These are phyloP conservation scores for Septoria linicola DNA, from an alignment of 2,329 filamentous ascomycete species.

Conservation along the genomic window DNA sequence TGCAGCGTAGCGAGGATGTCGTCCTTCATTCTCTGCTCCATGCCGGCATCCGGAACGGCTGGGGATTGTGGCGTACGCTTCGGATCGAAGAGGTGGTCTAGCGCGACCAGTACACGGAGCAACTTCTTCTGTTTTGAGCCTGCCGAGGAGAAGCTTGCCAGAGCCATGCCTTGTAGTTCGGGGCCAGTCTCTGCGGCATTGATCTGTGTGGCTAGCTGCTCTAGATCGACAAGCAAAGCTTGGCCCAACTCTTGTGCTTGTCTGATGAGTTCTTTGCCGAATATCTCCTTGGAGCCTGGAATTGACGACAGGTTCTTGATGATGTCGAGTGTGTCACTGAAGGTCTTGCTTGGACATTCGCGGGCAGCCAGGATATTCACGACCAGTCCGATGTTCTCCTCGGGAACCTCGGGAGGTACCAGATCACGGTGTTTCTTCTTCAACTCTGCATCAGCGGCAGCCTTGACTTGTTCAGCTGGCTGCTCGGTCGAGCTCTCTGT, in stretches of 20 bases:
- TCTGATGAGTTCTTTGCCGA: constrained; percentile 86
- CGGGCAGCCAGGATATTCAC: constrained; percentile 94
- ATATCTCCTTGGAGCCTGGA: constrained; percentile 81
- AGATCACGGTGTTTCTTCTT: constrained; percentile 64
- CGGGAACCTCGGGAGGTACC: constrained; percentile 79
- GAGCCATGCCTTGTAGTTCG: constrained; percentile 89
- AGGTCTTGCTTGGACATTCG: constrained; percentile 96
- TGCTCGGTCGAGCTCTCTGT: constrained; percentile 26
- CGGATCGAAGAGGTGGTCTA: constrained; percentile 92
- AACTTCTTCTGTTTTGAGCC: constrained; percentile 97
- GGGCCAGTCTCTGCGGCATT: constrained; percentile 82
- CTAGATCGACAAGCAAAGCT: constrained; percentile 79
- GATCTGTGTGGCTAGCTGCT: constrained; percentile 82
- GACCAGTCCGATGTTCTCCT: constrained; percentile 87
- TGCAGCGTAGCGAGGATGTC: constrained; percentile 86
- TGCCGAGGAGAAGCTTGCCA: constrained; percentile 92
- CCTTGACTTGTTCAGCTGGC: constrained; percentile 33
- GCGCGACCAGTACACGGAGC: constrained; percentile 83
- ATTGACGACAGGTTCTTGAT: constrained; percentile 97
- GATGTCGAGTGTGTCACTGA: constrained; percentile 95
- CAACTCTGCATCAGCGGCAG: constrained; percentile 41
- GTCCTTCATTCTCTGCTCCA: constrained; percentile 65
- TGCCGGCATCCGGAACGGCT: constrained; percentile 34
- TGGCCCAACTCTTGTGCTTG: constrained; percentile 84
- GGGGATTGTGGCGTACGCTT: constrained; percentile 51